Conservation (phyloP, 768 basidiomycete species). For the Leccinum aurantiacum region DNA sequence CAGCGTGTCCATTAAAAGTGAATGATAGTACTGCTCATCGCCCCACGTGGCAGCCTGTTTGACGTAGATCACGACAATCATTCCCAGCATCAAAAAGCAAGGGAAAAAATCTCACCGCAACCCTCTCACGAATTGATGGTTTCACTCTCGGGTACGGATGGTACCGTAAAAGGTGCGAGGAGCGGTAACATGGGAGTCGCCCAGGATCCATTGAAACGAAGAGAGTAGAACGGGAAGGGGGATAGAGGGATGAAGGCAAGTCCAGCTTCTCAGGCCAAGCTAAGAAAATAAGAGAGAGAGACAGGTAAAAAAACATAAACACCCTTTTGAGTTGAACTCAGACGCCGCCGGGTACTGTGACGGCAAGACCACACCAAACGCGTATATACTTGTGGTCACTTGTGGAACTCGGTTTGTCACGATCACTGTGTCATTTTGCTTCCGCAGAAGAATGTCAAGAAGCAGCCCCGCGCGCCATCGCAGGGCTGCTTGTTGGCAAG, state of each 20-base stretch:
- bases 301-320: constrained; percentile 8
- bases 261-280: neutral
- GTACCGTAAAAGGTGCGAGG: constrained; percentile 29
- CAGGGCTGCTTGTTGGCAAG: neutral
- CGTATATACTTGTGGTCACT: constrained; percentile 11
- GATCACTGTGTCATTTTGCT: constrained; percentile 16
- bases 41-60: constrained; percentile 13
- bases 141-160: constrained; percentile 32
- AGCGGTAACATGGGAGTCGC: constrained; percentile 26
- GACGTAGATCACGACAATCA: constrained; percentile 4
- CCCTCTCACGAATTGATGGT: constrained; percentile 24
- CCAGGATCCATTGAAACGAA: constrained; percentile 17
- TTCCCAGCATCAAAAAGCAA: constrained; percentile 9
- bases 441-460: constrained; percentile 10
- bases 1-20: neutral
- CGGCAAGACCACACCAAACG: constrained; percentile 31
- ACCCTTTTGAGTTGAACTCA: constrained; percentile 20
- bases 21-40: neutral
- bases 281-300: constrained; percentile 2
- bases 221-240: neutral
- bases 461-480: neutral
- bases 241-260: neutral
- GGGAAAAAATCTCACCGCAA: constrained; percentile 19
- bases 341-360: constrained; percentile 23
- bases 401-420: constrained; percentile 20